These are phyloP conservation scores for Pachyrhizus erosus DNA, from an alignment of 306 rosid species.

Conservation along the genomic window DNA sequence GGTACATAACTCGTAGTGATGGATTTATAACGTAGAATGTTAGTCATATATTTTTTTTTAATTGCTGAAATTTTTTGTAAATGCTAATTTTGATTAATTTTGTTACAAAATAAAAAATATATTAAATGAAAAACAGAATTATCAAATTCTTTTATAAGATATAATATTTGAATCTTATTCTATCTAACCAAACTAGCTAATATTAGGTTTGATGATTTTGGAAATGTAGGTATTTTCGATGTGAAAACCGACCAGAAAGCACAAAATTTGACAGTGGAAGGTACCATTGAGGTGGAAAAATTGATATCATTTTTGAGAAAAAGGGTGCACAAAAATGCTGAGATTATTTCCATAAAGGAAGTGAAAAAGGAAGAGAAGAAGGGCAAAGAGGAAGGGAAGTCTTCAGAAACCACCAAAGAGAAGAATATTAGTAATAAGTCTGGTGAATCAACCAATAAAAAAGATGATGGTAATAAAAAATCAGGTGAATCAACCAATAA, in stretches of 20 bases:
- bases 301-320: conserved; percentile 56
- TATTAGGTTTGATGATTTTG: neutral
- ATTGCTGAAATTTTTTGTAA: no score
- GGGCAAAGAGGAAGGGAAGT: conserved; percentile 38
- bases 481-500: conserved; percentile 2
- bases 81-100: no score
- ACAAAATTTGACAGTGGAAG: conserved; percentile 63
- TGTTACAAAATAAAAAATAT: no score
- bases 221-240: conserved; percentile 59
- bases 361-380: conserved; percentile 46
- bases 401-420: conserved; percentile 29
- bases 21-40: neutral
- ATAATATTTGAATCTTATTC: neutral
- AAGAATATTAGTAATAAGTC: conserved; percentile 2
- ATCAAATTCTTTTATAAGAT: no score
- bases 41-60: no score
- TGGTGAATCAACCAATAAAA: conserved; percentile 30
- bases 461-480: neutral
- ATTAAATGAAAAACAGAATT: no score
- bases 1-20: conserved; percentile 44
- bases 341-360: conserved; percentile 53
- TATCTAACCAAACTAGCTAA: neutral
- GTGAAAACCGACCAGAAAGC: conserved; percentile 76
- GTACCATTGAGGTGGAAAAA: conserved; percentile 75
- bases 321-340: conserved; percentile 71